Evolutionary conservation across 2,329 filamentous ascomycete species (phyloP).

Genomic region (Aureobasidium sp.): DNA sequence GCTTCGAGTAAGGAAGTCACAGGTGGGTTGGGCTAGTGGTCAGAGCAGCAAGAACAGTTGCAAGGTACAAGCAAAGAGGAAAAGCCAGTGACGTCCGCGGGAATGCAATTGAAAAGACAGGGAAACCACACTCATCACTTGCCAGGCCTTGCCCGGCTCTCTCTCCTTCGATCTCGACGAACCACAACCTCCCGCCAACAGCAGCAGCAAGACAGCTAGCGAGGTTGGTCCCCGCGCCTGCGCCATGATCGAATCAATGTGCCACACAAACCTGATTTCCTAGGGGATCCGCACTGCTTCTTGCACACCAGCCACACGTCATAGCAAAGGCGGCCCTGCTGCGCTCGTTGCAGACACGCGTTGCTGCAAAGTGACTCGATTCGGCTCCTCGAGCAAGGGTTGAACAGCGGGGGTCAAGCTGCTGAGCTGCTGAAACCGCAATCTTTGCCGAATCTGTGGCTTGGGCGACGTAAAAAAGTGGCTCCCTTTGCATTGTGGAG

Average conservation of each 20-base stretch:
- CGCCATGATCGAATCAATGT: conserved; percentile 9
- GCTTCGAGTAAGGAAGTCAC: neutral
- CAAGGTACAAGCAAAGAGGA: neutral
- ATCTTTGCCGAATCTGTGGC: conserved; percentile 1
- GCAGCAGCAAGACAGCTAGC: neutral
- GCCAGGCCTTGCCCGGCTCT: neutral
- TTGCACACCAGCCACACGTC: conserved; percentile 11
- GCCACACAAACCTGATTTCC: conserved; percentile 14
- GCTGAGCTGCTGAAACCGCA: neutral
- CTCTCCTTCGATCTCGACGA: neutral
- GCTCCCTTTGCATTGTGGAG: neutral
- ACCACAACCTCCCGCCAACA: neutral
- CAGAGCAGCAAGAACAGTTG: conserved; percentile 6
- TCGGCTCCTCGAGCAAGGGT: neutral
- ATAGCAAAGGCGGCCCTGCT: neutral
- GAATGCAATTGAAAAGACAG: neutral
- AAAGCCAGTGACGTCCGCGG: conserved; percentile 3
- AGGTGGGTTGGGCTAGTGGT: neutral
- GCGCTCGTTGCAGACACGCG: conserved; percentile 1
- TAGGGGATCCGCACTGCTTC: neutral
- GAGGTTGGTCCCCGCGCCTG: neutral
- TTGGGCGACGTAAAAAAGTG: neutral
- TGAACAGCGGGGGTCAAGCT: neutral
- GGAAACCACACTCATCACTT: neutral
- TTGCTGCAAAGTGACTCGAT: neutral